Percentiles rank a stretch among this genome's conserved stretches.
phyloP scores from a whole-genome alignment of 164 flowering plant genomes.

The Pachysandra terminalis region DNA sequence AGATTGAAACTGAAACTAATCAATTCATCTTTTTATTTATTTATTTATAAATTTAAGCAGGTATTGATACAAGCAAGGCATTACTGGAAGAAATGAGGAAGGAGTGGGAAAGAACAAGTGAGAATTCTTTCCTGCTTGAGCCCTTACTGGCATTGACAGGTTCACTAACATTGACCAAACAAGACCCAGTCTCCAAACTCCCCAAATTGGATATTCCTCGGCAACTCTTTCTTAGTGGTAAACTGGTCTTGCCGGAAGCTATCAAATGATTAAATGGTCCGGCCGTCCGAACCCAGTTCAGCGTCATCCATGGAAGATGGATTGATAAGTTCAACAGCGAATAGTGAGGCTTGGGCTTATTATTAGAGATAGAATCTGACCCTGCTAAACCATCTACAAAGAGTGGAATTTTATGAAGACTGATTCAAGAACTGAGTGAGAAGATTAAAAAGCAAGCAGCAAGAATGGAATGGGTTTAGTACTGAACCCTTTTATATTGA shows the following conservation, averaged over 20 bases:
- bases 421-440: no score
- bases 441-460: no score
- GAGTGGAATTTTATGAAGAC: no score
- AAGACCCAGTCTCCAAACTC: slow-evolving; percentile 46
- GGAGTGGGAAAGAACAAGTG: slow-evolving; percentile 30
- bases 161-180: slow-evolving; percentile 42
- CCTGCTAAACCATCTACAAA: no score
- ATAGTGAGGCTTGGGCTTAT: neutral
- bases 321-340: no score
- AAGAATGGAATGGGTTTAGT: no score
- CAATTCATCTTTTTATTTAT: no score
- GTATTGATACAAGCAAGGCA: slow-evolving; percentile 63
- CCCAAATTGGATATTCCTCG: slow-evolving; percentile 62
- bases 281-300: neutral
- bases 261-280: slow-evolving; percentile 58
- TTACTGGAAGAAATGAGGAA: slow-evolving; percentile 54
- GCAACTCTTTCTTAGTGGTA: slow-evolving; percentile 47
- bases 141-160: slow-evolving; percentile 59
- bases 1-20: no score
- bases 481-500: no score
- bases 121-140: slow-evolving; percentile 31
- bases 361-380: no score
- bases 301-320: neutral
- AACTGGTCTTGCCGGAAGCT: slow-evolving; percentile 54
- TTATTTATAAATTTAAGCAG: no score